A percentile compares a stretch with the other conserved stretches of the same genome.
These are phyloP conservation scores for Aspergillus coremiiformis DNA, from an alignment of 495 filamentous ascomycete species.

Conservation along the genomic window DNA sequence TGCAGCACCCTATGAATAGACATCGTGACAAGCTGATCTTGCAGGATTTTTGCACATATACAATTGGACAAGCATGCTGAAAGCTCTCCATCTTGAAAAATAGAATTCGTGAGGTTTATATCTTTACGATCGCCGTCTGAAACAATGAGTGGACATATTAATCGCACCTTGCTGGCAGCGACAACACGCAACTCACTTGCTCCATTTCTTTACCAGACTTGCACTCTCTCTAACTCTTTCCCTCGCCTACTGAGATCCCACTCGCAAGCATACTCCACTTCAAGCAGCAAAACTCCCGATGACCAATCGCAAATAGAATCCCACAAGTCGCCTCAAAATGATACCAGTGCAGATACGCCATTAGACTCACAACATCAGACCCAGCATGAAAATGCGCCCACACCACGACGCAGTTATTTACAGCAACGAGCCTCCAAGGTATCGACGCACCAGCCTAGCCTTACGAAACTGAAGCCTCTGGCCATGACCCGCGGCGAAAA, in stretches of 20 bases:
- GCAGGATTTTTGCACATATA: background rate
- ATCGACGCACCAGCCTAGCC: background rate
- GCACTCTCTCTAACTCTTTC: conserved; percentile 39
- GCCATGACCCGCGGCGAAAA: conserved; percentile 24
- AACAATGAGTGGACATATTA: conserved; percentile 9
- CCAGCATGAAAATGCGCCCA: background rate
- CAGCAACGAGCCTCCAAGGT: conserved; percentile 18
- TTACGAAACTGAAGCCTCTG: background rate
- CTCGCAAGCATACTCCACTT: conserved; percentile 7
- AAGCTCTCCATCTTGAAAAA: background rate
- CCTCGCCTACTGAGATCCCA: conserved; percentile 6
- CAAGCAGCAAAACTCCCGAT: conserved; percentile 1
- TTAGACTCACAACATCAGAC: background rate
- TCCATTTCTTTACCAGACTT: conserved; percentile 68
- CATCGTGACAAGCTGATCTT: background rate
- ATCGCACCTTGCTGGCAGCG: conserved; percentile 16
- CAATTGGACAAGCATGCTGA: background rate
- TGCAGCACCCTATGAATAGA: background rate
- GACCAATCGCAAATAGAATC: conserved; percentile 3
- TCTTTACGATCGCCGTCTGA: background rate
- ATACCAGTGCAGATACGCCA: background rate
- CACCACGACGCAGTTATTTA: conserved; percentile 22
- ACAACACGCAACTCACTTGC: conserved; percentile 27
- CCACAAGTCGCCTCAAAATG: background rate
- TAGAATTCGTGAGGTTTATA: background rate